These are phyloP conservation scores for Chrysoporthe austroafricana DNA, from an alignment of 2,329 filamentous ascomycete genomes.

Conservation along the genomic window DNA sequence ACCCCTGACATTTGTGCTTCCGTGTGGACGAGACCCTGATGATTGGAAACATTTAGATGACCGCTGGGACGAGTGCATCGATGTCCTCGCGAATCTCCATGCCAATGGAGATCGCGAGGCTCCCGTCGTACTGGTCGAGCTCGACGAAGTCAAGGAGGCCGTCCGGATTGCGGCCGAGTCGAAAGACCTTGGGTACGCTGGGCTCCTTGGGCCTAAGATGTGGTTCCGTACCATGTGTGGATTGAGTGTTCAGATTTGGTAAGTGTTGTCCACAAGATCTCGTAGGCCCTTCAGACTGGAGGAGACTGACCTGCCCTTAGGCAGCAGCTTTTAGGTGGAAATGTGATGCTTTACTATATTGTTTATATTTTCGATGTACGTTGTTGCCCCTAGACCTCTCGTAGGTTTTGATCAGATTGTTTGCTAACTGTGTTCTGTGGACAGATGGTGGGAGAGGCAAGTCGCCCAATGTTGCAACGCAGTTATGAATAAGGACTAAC, in stretches of 20 bases:
- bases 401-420: neutral
- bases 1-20: neutral
- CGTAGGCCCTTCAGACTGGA: neutral
- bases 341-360: constrained; percentile 64
- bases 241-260: constrained; percentile 55
- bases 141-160: constrained; percentile 38
- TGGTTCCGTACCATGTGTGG: constrained; percentile 57
- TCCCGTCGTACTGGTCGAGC: constrained; percentile 43
- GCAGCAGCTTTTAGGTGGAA: constrained; percentile 61
- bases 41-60: constrained; percentile 48
- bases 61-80: constrained; percentile 66
- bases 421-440: neutral
- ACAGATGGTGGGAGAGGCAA: constrained; percentile 25
- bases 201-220: constrained; percentile 51
- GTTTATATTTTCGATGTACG: constrained; percentile 59
- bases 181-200: constrained; percentile 43
- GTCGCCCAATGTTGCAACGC: neutral
- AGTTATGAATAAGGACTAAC: neutral
- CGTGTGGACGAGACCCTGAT: neutral
- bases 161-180: constrained; percentile 43
- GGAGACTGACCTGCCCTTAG: constrained; percentile 24
- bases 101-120: constrained; percentile 59
- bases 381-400: constrained; percentile 32
- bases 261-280: neutral
- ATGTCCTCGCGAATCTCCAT: constrained; percentile 62